Evolutionary conservation across 768 basidiomycete species (phyloP).

Genomic region (Lentinula lateritia): DNA sequence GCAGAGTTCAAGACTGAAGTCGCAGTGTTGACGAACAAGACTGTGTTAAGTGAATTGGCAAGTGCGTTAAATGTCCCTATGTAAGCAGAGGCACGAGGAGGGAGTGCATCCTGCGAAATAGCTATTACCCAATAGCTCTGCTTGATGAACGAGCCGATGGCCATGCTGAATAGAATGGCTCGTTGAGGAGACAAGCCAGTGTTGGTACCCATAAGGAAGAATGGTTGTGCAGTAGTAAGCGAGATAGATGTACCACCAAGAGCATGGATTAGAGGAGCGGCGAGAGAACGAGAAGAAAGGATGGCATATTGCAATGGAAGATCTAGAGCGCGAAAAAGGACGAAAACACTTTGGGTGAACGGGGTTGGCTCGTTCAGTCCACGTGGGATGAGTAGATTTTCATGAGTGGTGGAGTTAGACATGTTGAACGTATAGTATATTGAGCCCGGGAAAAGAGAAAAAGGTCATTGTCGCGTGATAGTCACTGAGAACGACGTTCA

Average conservation of each 20-base stretch:
- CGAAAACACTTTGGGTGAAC: background rate
- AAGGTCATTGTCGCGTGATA: no score
- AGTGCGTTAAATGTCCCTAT: background rate
- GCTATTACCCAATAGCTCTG: background rate
- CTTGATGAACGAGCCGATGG: constrained; percentile 1
- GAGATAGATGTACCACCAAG: background rate
- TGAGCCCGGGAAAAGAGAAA: no score
- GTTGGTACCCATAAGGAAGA: background rate
- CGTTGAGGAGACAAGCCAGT: background rate
- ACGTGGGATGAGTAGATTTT: background rate
- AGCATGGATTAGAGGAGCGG: background rate
- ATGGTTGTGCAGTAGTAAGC: background rate
- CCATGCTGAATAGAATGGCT: constrained; percentile 1
- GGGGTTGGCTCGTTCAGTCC: background rate
- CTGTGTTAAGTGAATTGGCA: background rate
- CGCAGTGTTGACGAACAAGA: background rate
- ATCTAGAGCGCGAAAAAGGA: background rate
- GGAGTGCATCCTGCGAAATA: background rate
- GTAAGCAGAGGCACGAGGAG: background rate
- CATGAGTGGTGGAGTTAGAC: background rate
- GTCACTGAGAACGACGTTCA: no score
- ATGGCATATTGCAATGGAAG: constrained; percentile 2
- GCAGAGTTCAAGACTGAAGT: background rate
- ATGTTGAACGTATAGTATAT: no score
- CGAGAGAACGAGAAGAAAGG: background rate